These are phyloP conservation scores for Colletotrichum aenigma DNA, from an alignment of 2,329 filamentous ascomycete species.

Conservation along the genomic window DNA sequence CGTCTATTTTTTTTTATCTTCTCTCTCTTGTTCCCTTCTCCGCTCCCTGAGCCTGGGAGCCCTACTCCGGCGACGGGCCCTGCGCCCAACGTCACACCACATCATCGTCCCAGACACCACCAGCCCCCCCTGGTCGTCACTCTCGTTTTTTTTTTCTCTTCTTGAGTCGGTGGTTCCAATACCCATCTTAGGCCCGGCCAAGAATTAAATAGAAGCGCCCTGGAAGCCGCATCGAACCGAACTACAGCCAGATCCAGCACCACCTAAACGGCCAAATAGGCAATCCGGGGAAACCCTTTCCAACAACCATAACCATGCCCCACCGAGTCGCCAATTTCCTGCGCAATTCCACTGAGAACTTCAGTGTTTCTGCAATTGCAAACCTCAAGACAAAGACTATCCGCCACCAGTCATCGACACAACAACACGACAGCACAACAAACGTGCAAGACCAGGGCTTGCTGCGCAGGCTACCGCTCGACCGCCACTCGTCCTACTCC, in stretches of 20 bases:
- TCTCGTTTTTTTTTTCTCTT: not conserved
- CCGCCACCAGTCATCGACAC: slow-evolving; percentile 24
- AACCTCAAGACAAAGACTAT: slow-evolving; percentile 53
- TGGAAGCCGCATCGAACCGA: not conserved
- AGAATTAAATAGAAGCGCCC: slow-evolving; percentile 4
- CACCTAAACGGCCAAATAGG: not conserved
- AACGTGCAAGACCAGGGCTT: slow-evolving; percentile 9
- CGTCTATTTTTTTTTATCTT: slow-evolving; percentile 1
- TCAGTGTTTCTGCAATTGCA: slow-evolving; percentile 37
- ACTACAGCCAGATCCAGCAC: not conserved
- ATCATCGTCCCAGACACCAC: not conserved
- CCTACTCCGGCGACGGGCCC: not conserved
- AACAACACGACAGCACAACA: not conserved
- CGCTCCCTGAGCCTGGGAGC: not conserved
- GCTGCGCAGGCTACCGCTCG: slow-evolving; percentile 2
- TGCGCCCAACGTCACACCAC: slow-evolving; percentile 12
- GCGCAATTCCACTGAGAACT: slow-evolving; percentile 58
- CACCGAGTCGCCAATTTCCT: slow-evolving; percentile 63
- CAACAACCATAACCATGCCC: slow-evolving; percentile 48
- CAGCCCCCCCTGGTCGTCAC: not conserved
- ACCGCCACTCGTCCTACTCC: slow-evolving; percentile 18
- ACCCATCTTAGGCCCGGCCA: slow-evolving; percentile 9
- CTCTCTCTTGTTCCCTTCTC: not conserved
- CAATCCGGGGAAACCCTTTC: slow-evolving; percentile 3
- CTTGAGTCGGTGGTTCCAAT: slow-evolving; percentile 8